A percentile compares a stretch with the other conserved stretches of the same genome.
Conservation (phyloP, 2,329 filamentous ascomycete species). For the Juglanconis oblonga region DNA sequence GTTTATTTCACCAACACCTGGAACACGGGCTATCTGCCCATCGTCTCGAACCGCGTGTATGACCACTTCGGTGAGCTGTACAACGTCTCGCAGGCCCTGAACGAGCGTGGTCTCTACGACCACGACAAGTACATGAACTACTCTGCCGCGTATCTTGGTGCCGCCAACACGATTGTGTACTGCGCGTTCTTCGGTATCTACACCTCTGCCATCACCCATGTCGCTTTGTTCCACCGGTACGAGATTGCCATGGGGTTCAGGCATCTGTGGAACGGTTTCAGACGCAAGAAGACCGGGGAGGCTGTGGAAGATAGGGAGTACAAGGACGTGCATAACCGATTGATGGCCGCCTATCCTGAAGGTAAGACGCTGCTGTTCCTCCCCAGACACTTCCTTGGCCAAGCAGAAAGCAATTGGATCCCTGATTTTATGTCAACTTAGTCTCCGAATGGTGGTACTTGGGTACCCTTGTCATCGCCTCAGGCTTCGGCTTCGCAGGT, state of each 20-base stretch:
- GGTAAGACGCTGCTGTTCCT: not conserved
- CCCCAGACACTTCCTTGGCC: not conserved
- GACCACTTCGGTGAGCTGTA: conserved; percentile 48
- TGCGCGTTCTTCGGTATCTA: conserved; percentile 55
- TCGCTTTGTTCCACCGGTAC: conserved; percentile 48
- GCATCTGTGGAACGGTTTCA: conserved; percentile 42
- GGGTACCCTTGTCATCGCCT: conserved; percentile 25
- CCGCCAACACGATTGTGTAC: conserved; percentile 34
- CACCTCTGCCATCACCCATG: conserved; percentile 50
- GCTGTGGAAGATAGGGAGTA: conserved; percentile 26
- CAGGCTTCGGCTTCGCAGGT: conserved; percentile 28
- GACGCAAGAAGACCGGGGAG: conserved; percentile 34
- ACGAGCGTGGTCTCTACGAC: conserved; percentile 10
- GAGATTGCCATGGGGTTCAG: conserved; percentile 50
- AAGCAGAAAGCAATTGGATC: no score
- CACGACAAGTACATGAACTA: conserved; percentile 24
- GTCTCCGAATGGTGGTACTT: conserved; percentile 27
- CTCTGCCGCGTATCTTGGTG: conserved; percentile 23
- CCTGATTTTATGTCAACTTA: not conserved
- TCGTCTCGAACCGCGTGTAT: conserved; percentile 50
- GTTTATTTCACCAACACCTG: conserved; percentile 7
- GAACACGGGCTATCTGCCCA: conserved; percentile 40
- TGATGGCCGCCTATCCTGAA: conserved; percentile 36
- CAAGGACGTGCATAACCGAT: conserved; percentile 40
- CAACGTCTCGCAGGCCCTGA: conserved; percentile 33